These are phyloP conservation scores for Hypsizygus marmoreus DNA, from an alignment of 768 basidiomycete species.

Conservation along the genomic window DNA sequence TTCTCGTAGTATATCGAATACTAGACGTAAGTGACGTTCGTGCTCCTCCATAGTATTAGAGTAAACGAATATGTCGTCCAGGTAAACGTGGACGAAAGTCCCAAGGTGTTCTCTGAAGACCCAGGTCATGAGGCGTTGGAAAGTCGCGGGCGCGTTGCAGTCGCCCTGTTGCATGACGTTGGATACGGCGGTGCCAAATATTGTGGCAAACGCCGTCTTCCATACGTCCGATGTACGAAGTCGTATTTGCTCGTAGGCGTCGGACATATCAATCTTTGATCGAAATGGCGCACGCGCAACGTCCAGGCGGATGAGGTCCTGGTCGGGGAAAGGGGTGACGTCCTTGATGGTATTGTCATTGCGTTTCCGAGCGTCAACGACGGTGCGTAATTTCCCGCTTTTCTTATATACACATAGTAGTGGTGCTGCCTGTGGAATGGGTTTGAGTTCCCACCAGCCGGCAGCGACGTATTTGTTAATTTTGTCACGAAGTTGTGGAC, in stretches of 20 bases:
- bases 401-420: constrained; percentile 34
- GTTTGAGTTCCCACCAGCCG: constrained; percentile 34
- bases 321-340: constrained; percentile 42
- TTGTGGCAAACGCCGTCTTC: constrained; percentile 36
- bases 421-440: constrained; percentile 27
- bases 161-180: constrained; percentile 45
- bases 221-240: constrained; percentile 38
- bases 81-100: constrained; percentile 40
- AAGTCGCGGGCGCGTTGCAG: constrained; percentile 46
- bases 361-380: constrained; percentile 31
- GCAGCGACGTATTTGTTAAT: constrained; percentile 27
- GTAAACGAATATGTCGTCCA: constrained; percentile 42
- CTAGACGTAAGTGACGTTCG: background rate
- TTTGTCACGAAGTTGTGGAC: constrained; percentile 29
- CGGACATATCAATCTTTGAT: constrained; percentile 40
- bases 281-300: constrained; percentile 28
- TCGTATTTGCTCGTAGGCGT: constrained; percentile 44
- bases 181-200: constrained; percentile 38
- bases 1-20: background rate
- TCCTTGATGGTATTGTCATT: constrained; percentile 43
- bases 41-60: constrained; percentile 10
- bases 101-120: constrained; percentile 42
- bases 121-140: constrained; percentile 43
- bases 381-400: constrained; percentile 30
- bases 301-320: constrained; percentile 29